Evolutionary conservation across 129 eudicot species (phyloP), one percentile per base, ranked within the genome.

Genomic region (Scalesia atractyloides): DNA sequence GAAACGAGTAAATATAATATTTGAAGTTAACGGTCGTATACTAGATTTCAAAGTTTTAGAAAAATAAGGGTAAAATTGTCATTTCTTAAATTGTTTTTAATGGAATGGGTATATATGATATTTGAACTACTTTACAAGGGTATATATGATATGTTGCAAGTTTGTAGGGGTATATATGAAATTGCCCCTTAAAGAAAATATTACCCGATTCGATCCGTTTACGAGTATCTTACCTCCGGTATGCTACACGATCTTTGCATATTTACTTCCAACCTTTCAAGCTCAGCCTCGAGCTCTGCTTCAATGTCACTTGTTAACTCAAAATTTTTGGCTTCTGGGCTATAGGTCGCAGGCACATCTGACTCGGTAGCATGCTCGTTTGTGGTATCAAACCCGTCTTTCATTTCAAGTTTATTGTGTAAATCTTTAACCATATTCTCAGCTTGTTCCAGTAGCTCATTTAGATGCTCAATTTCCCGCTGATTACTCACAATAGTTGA

Each of bases 281-380:
- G 89, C 83, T 91, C 97, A 24, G 97, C 96, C 80, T 82, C 86
- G 72, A 88, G 97, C 77, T 91, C 93, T 3, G 92, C 96, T 72
- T 91, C 97, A 7, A 91, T 91, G 37, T 73, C 80, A 70, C 88
- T 86, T 67, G 78, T 82, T 64, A 80, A 58, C 60, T 78, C 88
- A 9, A 26, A 36, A 7, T 78, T 75, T 65, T 85, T 78, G 44
- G 36, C 77, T 48, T 74, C 57, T 17, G 70, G 47, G 70, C 78
- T 68, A 54, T 69, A 26, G 34, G 48, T 67, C 70, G 33, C 64
- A 10, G 74, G 58, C 36, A 24, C 68, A 64, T 73, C 30, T n/a
- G 77, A 64, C 36, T 85, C 86, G 3, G 19, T 47, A 12, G 22
- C 77, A 56, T 75, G 79, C 73, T 91, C 91, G 52, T 83, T 80